Conservation (phyloP, 2,329 filamentous ascomycete genomes). For the Cytospora schulzeri region DNA sequence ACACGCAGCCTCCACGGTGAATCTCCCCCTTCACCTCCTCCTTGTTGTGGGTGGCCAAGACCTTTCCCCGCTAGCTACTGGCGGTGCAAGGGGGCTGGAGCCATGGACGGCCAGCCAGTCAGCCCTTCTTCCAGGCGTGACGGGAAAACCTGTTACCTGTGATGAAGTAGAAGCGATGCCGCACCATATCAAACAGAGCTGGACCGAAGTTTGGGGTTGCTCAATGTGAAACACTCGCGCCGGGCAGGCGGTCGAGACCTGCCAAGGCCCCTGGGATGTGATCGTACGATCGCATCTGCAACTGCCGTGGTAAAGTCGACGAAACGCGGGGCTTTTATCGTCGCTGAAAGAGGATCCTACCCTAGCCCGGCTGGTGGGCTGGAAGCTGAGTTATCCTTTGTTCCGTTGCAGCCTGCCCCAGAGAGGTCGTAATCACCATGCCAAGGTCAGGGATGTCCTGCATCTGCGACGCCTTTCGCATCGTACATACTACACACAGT, state of each 20-base stretch:
- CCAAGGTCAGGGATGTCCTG: background rate
- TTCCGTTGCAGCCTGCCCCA: background rate
- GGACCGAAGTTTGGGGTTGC: constrained; percentile 12
- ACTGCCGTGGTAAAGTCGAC: constrained; percentile 18
- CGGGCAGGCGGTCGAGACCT: constrained; percentile 23
- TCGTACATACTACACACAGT: background rate
- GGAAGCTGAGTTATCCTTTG: background rate
- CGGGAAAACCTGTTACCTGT: background rate
- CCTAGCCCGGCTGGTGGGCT: background rate
- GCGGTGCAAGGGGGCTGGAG: constrained; percentile 4
- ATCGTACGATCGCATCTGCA: constrained; percentile 18
- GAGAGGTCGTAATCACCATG: background rate
- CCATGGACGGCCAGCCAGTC: constrained; percentile 12
- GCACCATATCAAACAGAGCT: constrained; percentile 21
- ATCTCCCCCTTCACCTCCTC: background rate
- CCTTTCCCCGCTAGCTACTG: background rate
- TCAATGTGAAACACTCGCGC: constrained; percentile 26
- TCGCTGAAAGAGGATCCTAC: background rate
- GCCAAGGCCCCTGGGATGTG: constrained; percentile 10
- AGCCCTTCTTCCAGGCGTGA: background rate
- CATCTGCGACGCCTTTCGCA: background rate
- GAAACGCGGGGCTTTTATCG: constrained; percentile 22
- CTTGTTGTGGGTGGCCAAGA: background rate
- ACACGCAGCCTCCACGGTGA: background rate
- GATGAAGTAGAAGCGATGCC: constrained; percentile 16